These are phyloP conservation scores for Mallotus nudiflorus DNA, from an alignment of 345 rosid genomes.

Conservation along the genomic window DNA sequence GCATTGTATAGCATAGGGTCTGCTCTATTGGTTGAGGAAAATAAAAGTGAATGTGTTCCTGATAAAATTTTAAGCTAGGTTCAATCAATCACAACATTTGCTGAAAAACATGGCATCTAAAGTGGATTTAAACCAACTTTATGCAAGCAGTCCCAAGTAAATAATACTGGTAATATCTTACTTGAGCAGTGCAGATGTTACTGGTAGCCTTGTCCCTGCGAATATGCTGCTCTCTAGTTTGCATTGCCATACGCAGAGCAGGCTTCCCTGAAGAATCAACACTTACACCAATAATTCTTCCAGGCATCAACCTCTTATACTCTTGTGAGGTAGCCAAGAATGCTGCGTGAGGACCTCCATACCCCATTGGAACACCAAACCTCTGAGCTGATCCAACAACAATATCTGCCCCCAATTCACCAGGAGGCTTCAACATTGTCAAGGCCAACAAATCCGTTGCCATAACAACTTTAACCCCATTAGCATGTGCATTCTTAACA, in stretches of 20 bases:
- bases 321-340: slow-evolving; percentile 97
- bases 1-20: background rate
- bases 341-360: slow-evolving; percentile 98
- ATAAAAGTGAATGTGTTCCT: slow-evolving; percentile 3
- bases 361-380: slow-evolving; percentile 98
- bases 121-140: background rate
- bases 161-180: slow-evolving; percentile 36
- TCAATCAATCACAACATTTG: background rate
- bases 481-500: slow-evolving; percentile 83
- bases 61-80: background rate
- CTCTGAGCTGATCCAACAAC: slow-evolving; percentile 96
- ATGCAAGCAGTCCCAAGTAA: background rate
- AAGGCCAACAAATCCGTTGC: slow-evolving; percentile 89
- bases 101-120: background rate
- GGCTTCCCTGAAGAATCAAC: slow-evolving; percentile 91
- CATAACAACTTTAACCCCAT: slow-evolving; percentile 96
- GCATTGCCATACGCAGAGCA: slow-evolving; percentile 99
- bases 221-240: slow-evolving; percentile 98
- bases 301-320: slow-evolving; percentile 99
- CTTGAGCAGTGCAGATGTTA: slow-evolving; percentile 99
- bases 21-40: background rate
- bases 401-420: slow-evolving; percentile 92
- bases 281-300: slow-evolving; percentile 92
- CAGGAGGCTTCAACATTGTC: slow-evolving; percentile 94
- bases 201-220: slow-evolving; percentile 99